Base-by-base conservation (phyloP, 1,284 basidiomycete species). In the Pholiota adiposa region DNA sequence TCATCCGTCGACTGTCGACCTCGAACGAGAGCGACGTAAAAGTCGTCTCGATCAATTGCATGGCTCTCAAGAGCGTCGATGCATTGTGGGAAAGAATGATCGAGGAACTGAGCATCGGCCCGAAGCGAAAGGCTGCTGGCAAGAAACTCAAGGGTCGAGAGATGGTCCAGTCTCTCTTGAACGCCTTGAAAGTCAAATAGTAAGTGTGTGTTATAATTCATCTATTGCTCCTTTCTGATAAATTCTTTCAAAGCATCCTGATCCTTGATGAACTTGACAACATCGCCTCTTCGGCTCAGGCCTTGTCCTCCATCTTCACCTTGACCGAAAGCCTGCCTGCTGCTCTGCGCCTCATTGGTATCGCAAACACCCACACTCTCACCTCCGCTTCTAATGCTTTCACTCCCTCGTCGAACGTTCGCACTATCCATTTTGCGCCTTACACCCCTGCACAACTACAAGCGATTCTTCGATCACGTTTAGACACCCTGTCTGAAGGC, bases 291-390 rank as follows among this genome's bases (percentile, higher is more conserved):
- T 84, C 83, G 2, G 68, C 83, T 1, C 82, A 85, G 61, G 73
- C 81, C 6, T 76, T 93, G 23, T 72, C 81, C 0, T 75, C 85
- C 7, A 74, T 93, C 46, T 92, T 93, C 70, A 80, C 83, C 2
- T 77, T 92, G 18, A 80, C 88, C 11, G 78, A 82, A 48, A 73
- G 80, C 2, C 74, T 82, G 56, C 70, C 81, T 0, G 70, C 78
- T 9, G 76, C 73, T 44, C 68, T 92, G 51, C 84, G 90, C 44
- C 75, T 90, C 41, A 85, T 93, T 62, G 90, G 88, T 51, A 93
- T 93, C 67, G 91, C 91, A 29, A 93, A 93, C 64, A 92, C 90
- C 0, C 91, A 93, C 68, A 93, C 91, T 4, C 83, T 93, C 12
- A 86, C 88, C 2, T 77, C 82, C 0, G 73, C 80, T 1, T 73